Evolutionary conservation across 768 basidiomycete genomes (phyloP).

Genomic region (Roridomyces roridus): DNA sequence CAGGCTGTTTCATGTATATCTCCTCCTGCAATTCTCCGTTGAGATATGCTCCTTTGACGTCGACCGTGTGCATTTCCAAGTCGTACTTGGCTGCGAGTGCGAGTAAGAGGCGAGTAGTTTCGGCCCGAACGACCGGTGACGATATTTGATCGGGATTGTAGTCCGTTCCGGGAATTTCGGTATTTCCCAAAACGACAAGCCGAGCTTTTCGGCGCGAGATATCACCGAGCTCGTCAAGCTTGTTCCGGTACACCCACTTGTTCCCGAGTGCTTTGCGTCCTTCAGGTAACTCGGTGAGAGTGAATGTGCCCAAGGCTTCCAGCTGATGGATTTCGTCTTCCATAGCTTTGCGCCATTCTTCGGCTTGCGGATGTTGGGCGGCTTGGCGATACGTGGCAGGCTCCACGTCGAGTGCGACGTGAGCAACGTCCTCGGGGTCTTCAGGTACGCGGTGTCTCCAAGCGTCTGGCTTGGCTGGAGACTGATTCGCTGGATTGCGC

Average conservation of each 20-base stretch:
- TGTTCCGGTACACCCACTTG: conserved; percentile 36
- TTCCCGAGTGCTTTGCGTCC: no score
- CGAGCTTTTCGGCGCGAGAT: conserved; percentile 37
- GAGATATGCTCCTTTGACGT: no score
- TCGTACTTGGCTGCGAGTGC: no score
- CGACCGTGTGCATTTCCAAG: no score
- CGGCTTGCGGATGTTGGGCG: neutral
- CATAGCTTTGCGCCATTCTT: conserved; percentile 6
- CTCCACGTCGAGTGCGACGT: conserved; percentile 2
- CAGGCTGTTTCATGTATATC: conserved; percentile 39
- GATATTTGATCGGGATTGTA: conserved; percentile 32
- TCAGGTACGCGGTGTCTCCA: conserved; percentile 1
- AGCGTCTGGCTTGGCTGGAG: conserved; percentile 9
- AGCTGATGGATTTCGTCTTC: neutral
- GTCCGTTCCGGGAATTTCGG: conserved; percentile 39
- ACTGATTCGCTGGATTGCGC: no score
- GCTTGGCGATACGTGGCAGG: conserved; percentile 6
- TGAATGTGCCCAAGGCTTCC: neutral
- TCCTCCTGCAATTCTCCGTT: conserved; percentile 36
- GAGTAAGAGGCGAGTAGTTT: conserved; percentile 24
- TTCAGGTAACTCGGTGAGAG: no score
- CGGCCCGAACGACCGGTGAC: conserved; percentile 21
- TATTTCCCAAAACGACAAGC: conserved; percentile 41
- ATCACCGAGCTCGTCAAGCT: conserved; percentile 31
- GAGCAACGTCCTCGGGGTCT: neutral